These are phyloP conservation scores for Amaranthus tricolor DNA, from an alignment of 179 eudicot genomes.

Conservation along the genomic window DNA sequence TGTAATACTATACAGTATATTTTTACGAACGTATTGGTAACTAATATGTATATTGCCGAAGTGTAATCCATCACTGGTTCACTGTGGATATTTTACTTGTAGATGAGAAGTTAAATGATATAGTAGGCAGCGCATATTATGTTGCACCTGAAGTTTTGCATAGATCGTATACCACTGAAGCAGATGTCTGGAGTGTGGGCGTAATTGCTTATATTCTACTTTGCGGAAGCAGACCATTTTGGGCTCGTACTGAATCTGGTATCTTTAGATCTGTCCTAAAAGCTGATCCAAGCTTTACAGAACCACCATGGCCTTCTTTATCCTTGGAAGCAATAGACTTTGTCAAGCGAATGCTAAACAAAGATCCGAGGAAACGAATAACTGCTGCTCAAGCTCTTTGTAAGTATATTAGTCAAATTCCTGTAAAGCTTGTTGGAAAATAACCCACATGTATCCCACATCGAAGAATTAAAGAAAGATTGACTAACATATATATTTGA, in stretches of 20 bases:
- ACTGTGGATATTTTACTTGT: conserved; percentile 22
- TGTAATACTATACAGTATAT: background rate
- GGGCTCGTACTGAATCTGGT: conserved; percentile 97
- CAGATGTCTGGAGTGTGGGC: conserved; percentile 92
- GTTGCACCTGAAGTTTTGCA: conserved; percentile 97
- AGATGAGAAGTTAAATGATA: conserved; percentile 88
- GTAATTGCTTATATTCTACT: conserved; percentile 80
- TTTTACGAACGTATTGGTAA: background rate
- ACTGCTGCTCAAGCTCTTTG: conserved; percentile 86
- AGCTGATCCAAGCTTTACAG: conserved; percentile 81
- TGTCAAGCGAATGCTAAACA: conserved; percentile 72
- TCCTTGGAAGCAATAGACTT: conserved; percentile 78
- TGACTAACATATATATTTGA: no score
- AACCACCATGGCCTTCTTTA: conserved; percentile 79
- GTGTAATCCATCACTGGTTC: background rate
- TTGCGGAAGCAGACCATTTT: conserved; percentile 97
- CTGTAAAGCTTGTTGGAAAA: no score
- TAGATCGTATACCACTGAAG: conserved; percentile 78
- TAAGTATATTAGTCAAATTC: conserved; percentile 36
- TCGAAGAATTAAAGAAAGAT: no score
- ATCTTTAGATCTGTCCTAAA: conserved; percentile 80
- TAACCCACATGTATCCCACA: no score
- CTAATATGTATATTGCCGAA: background rate
- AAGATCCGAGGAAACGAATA: conserved; percentile 83
- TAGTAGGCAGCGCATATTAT: conserved; percentile 90